phyloP scores from a whole-genome alignment of 2,329 filamentous ascomycete species.

The Eutypa lata region DNA sequence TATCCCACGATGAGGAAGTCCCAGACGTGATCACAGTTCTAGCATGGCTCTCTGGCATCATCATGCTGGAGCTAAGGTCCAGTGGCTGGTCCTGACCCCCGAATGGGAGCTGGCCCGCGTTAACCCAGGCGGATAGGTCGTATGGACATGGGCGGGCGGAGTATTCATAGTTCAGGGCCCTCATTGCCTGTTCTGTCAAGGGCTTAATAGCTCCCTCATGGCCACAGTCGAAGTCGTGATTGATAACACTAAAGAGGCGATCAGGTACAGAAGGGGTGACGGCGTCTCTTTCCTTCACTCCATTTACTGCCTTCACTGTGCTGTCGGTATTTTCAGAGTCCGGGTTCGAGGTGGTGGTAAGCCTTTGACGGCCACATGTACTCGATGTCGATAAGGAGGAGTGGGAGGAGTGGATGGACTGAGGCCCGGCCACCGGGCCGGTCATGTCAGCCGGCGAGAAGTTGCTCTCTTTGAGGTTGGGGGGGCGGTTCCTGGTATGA shows the following conservation, averaged over 20 bases:
- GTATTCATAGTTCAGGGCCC: constrained; percentile 11
- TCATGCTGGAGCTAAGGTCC: constrained; percentile 8
- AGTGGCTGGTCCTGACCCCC: neutral
- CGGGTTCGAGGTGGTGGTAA: neutral
- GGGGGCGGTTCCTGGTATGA: constrained; percentile 13
- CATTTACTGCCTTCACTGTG: constrained; percentile 8
- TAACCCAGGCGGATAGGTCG: constrained; percentile 15
- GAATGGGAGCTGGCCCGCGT: constrained; percentile 4
- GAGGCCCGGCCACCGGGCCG: constrained; percentile 7
- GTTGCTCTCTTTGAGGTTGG: constrained; percentile 16
- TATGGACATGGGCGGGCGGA: constrained; percentile 3
- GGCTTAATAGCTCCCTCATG: neutral
- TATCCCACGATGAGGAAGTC: constrained; percentile 8
- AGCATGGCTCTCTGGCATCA: constrained; percentile 1
- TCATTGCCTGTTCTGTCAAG: constrained; percentile 17
- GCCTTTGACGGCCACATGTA: no score
- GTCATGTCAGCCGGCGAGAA: constrained; percentile 10
- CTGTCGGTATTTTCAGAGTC: constrained; percentile 9
- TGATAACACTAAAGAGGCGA: neutral
- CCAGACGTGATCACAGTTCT: constrained; percentile 11
- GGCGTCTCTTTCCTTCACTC: no score
- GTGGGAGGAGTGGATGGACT: neutral
- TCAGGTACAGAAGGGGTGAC: constrained; percentile 2
- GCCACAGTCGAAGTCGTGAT: constrained; percentile 9
- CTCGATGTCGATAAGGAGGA: neutral